Evolutionary conservation across 148 eudicot species (phyloP), one percentile per base, ranked within the genome.

Genomic region (Heliosperma pusillum): DNA sequence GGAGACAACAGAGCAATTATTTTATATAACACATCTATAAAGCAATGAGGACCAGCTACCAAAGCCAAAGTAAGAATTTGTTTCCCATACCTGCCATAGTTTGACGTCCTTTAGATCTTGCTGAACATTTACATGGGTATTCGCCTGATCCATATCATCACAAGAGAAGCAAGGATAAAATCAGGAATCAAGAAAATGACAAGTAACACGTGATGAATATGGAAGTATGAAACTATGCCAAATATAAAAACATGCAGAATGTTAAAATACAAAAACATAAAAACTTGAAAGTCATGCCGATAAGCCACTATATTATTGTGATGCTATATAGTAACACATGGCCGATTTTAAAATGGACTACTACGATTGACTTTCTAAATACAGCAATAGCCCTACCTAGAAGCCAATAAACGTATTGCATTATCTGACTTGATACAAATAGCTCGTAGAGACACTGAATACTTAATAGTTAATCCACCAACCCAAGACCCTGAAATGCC

Each of bases 41-140:
- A 62, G 24, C 60, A 74, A 58, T 30, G 59, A 33, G 71, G 25
- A 2, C 0, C 27, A 56, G 29, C 26, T 30, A 24, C 45, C 64
- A 17, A 20, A 13, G 22, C 10, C 3, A 9, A 66, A 29, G 33
- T 42, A 47, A 7, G 56, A 22, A 66, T 16, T 25, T 68, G 6
- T 11, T 71, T 44, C 21, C 3, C 70, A 66, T 21, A 93, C 98
- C 98, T 93, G 97, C 99, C 99, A 96, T 61, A 96, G 96, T 78
- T 90, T 92, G 75, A 96, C 99, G 63, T 96, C 99, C 77, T 92
- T 96, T 75, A 96, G 47, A 16, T 96, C 99, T 73, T 89, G 99
- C 66, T 85, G 93, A 71, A 96, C 88, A 66, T 96, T 89, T 52
- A 92, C 93, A 84, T 96, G 99, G 10, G 99, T 96, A 80, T 96